Evolutionary conservation across 2,329 filamentous ascomycete species (phyloP).

Genomic region (Dichotomopilus funicola): DNA sequence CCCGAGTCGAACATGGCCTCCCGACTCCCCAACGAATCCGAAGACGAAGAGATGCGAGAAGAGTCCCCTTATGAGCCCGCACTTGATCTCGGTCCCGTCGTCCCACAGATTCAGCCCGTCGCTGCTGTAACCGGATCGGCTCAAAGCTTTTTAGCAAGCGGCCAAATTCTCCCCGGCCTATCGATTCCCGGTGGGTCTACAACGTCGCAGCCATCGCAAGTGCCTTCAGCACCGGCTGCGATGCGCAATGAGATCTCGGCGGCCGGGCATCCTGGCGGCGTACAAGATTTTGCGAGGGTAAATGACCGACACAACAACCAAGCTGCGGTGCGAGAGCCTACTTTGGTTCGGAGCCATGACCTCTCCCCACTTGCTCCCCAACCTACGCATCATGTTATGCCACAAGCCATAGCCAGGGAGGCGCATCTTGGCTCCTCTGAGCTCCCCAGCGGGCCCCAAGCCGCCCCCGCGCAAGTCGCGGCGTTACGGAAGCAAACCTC

Average conservation of each 20-base stretch:
- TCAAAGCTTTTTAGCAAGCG: neutral
- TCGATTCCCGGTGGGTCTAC: constrained; percentile 11
- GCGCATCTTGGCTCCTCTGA: constrained; percentile 29
- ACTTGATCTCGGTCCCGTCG: constrained; percentile 23
- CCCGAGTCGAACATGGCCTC: constrained; percentile 47
- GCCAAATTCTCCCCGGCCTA: constrained; percentile 14
- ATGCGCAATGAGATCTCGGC: constrained; percentile 36
- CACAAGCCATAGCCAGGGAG: constrained; percentile 42
- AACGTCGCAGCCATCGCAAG: constrained; percentile 6
- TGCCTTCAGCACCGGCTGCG: constrained; percentile 28
- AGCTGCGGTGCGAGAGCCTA: constrained; percentile 39
- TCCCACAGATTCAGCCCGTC: constrained; percentile 7
- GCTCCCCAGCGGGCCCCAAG: constrained; percentile 30
- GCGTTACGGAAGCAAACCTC: constrained; percentile 47
- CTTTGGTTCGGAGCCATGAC: constrained; percentile 66
- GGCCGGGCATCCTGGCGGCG: constrained; percentile 33
- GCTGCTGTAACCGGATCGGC: neutral
- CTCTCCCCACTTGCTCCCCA: constrained; percentile 68
- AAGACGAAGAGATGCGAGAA: constrained; percentile 34
- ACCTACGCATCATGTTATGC: constrained; percentile 58
- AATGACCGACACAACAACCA: constrained; percentile 34
- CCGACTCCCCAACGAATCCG: constrained; percentile 41
- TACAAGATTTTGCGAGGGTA: constrained; percentile 29
- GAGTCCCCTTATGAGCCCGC: constrained; percentile 32
- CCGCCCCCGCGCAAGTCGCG: constrained; percentile 48